phyloP scores from a whole-genome alignment of 2,329 filamentous ascomycete genomes.

The Aspergillus fumigatiaffinis region DNA sequence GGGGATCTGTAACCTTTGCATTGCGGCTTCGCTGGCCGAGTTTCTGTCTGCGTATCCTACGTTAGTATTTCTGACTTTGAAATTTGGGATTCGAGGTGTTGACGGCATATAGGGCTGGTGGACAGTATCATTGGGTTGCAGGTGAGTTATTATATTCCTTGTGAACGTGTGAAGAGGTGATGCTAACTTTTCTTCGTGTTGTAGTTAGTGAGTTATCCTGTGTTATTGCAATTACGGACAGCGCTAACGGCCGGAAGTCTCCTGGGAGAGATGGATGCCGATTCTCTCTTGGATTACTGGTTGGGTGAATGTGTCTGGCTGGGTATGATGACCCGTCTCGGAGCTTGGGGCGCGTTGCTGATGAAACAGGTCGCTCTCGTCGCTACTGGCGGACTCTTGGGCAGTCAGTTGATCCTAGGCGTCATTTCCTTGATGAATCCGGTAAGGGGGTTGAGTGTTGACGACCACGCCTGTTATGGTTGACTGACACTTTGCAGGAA shows the following conservation, averaged over 20 bases:
- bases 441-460: constrained; percentile 16
- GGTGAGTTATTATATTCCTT: constrained; percentile 22
- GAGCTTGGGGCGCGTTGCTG: constrained; percentile 9
- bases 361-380: constrained; percentile 51
- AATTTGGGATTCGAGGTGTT: constrained; percentile 2
- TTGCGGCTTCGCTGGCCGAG: constrained; percentile 66
- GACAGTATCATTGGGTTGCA: constrained; percentile 70
- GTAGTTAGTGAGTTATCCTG: constrained; percentile 36
- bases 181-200: constrained; percentile 1
- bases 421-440: constrained; percentile 60
- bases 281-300: constrained; percentile 67
- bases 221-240: neutral
- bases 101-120: constrained; percentile 44
- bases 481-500: constrained; percentile 7
- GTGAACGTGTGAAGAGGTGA: neutral
- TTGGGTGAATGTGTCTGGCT: constrained; percentile 66
- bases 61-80: constrained; percentile 17
- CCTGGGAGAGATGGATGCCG: constrained; percentile 58
- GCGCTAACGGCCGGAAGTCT: constrained; percentile 37
- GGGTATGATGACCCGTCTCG: constrained; percentile 45
- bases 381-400: constrained; percentile 64
- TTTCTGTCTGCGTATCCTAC: constrained; percentile 64
- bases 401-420: constrained; percentile 63
- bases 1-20: constrained; percentile 65
- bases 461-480: neutral